Evolutionary conservation across 768 basidiomycete genomes (phyloP).

Genomic region (Suillus hirtellus): DNA sequence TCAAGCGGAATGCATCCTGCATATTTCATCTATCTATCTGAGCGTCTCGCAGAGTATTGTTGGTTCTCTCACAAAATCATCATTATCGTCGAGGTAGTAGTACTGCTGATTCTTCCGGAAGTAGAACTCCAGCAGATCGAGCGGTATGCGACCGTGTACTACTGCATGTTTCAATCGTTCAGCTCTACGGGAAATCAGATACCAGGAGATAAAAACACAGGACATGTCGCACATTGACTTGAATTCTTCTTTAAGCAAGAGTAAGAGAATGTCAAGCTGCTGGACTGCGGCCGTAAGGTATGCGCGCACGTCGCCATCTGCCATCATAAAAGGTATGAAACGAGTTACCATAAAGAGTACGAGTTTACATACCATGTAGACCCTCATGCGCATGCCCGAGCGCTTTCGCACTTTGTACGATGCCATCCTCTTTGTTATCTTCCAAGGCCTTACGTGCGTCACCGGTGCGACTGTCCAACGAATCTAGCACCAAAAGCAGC

Average conservation of each 20-base stretch:
- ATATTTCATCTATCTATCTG: background rate
- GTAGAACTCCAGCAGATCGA: conserved; percentile 14
- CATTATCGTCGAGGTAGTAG: conserved; percentile 8
- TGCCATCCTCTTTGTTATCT: background rate
- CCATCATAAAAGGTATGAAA: background rate
- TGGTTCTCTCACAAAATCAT: conserved; percentile 6
- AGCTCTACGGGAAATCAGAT: background rate
- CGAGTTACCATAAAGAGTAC: background rate
- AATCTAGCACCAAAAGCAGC: background rate
- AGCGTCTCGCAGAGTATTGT: background rate
- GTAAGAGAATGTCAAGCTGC: conserved; percentile 16
- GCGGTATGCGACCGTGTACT: conserved; percentile 20
- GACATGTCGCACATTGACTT: conserved; percentile 15
- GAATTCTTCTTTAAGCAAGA: conserved; percentile 18
- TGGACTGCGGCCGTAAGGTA: conserved; percentile 11
- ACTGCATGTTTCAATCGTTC: conserved; percentile 2
- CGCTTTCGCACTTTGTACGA: background rate
- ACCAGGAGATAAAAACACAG: background rate
- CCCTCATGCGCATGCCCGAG: background rate
- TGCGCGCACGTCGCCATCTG: background rate
- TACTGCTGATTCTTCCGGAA: conserved; percentile 7
- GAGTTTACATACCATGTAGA: background rate
- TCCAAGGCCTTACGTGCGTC: background rate
- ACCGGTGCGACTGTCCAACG: background rate
- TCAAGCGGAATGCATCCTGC: conserved; percentile 2